Evolutionary conservation across 306 rosid genomes (phyloP), one percentile per base, ranked within the genome.

Genomic region (Lagenaria siceraria): DNA sequence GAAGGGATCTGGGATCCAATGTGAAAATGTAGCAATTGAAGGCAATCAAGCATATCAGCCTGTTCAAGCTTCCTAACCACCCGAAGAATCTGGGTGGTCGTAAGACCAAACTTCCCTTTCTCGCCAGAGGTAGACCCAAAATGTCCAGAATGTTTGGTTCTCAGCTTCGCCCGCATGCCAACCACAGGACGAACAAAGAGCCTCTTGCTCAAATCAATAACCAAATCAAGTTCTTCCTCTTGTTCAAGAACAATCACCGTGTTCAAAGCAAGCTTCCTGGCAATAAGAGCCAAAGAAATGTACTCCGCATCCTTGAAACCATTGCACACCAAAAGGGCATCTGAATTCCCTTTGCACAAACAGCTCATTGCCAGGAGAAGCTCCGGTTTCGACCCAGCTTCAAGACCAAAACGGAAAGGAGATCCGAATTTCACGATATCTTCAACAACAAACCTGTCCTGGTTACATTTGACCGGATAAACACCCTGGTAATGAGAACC

Each of bases 311-410:
- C 97, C 53, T 94, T 94, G 75, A 91, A 90, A 0, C 97, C 98
- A 31, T 94, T 94, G 49, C 97, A 94, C 49, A 94, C 74, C 63
- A 94, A 64, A 49, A 91, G 77, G 0, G 97, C 80, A 1, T 94
- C 94, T 0, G 90, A 78, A 78, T 79, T 87, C 21, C 96, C 98
- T 80, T 91, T 90, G 82, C 98, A 91, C 79, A 94, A 49, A 54
- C 93, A 94, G 84, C 89, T 90, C 98, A 91, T 94, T 4, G 97
- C 96, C 61, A 94, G 72, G 40, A 94, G 94, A 14, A 94, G 86
- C 82, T 94, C 98, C 0, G 98, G 97, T 54, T 94, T 94, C 3
- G 98, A 94, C 6, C 98, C 98, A 2, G 98, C 94, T 82, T 94
- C 98, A 9, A 91, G 53, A 5, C 98, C 98, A 74, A 94, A 94